These are phyloP conservation scores for Knufia fluminis DNA, from an alignment of 2,329 filamentous ascomycete species.

Conservation along the genomic window DNA sequence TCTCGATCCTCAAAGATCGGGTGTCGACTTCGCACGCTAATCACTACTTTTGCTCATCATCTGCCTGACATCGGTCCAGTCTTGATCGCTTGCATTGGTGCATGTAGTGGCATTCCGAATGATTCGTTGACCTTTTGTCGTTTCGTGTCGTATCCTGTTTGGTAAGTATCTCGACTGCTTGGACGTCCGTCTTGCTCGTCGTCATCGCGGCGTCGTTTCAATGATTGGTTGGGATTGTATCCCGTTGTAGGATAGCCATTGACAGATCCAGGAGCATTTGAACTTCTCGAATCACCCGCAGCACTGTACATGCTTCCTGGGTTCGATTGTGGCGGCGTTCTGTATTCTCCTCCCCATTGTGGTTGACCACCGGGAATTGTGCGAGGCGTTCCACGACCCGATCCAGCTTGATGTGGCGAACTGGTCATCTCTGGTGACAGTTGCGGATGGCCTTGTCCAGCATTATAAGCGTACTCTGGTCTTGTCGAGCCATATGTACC, in stretches of 20 bases:
- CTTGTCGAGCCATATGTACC: constrained; percentile 63
- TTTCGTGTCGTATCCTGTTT: constrained; percentile 55
- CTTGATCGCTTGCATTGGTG: constrained; percentile 36
- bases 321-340: constrained; percentile 63
- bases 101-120: constrained; percentile 38
- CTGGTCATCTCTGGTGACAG: constrained; percentile 74
- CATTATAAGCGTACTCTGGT: constrained; percentile 65
- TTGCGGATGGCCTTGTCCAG: constrained; percentile 64
- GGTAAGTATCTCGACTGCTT: constrained; percentile 47
- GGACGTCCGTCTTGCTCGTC: constrained; percentile 57
- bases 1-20: constrained; percentile 16
- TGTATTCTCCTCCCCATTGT: constrained; percentile 66
- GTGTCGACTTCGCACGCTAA: constrained; percentile 9
- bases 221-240: constrained; percentile 61
- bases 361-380: constrained; percentile 62
- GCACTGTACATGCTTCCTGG: constrained; percentile 82
- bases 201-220: constrained; percentile 56
- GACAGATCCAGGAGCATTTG: constrained; percentile 55
- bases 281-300: constrained; percentile 68
- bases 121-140: constrained; percentile 66
- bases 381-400: constrained; percentile 76
- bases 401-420: constrained; percentile 72
- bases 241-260: constrained; percentile 63
- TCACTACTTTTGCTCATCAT: constrained; percentile 7
- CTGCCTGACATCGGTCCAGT: constrained; percentile 23